Evolutionary conservation across 495 filamentous ascomycete species (phyloP), one percentile per base, ranked within the genome.

Genomic region (Xylona heveae): DNA sequence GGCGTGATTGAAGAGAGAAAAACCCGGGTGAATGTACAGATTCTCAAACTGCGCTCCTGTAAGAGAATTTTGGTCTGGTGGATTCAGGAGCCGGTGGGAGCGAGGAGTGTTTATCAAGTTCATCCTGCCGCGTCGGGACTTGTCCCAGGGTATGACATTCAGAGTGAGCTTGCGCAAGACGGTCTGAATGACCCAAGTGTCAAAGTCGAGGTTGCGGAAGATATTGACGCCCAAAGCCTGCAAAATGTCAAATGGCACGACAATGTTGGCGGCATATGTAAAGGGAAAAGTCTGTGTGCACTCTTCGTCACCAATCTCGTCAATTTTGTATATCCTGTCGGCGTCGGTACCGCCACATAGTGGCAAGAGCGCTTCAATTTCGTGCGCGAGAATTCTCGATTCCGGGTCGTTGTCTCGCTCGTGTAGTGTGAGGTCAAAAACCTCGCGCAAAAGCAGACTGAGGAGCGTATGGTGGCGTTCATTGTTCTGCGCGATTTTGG

Each of bases 131-230:
- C 45, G 45, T 6, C 44, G 46, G 4, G 10, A 9, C 6, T 30
- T 16, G 15, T 53, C 47, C 45, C 43, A 52, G 0, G 50, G 48
- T 1, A 52, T 33, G 19, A 35, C 46, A 17, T 50, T 48, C 24
- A 40, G 27, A 1, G 50, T 36, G 2, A 58, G 36, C 24, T 53
- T 54, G 5, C 42, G 36, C 12, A 54, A 21, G 6, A 53, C 36
- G 5, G 35, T 41, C 19, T 58, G 53, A 29, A 55, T 47, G 5
- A 47, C 39, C 54, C 53, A 57, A 0, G 52, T 57, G 32, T 58
- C 54, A 24, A 53, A 58, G 12, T 35, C 31, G 21, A 51, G 32
- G 21, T 56, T 45, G 1, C 44, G 38, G 41, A 53, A 54, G 16
- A 58, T 55, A 27, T 57, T 47, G 3, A 57, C 49, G 4, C 53